phyloP scores from a whole-genome alignment of 176 grass and related monocot genomes.

The Areca catechu region DNA sequence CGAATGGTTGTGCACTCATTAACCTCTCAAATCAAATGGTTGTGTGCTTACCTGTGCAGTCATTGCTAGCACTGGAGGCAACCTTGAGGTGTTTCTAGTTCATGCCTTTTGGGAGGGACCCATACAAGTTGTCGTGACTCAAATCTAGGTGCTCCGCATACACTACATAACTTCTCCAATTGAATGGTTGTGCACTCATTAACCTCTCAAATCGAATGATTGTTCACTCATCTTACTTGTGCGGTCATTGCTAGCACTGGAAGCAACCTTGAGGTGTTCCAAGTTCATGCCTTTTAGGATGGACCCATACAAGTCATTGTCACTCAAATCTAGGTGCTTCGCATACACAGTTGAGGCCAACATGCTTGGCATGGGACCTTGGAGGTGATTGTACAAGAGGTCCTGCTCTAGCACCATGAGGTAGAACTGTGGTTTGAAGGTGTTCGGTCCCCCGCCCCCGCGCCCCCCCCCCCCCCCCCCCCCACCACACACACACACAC shows the following conservation, averaged over 20 bases:
- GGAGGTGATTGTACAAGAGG: conserved; percentile 61
- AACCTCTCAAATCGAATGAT: too few species aligned
- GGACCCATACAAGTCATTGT: conserved; percentile 62
- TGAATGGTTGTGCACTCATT: too few species aligned
- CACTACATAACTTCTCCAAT: not conserved
- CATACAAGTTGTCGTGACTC: conserved; percentile 77
- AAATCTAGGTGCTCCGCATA: conserved; percentile 81
- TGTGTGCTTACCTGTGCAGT: conserved; percentile 3
- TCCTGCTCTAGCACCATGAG: conserved; percentile 58
- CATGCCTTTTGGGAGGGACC: conserved; percentile 42
- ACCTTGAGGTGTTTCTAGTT: conserved; percentile 72
- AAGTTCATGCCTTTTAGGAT: conserved; percentile 56
- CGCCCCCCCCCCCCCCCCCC: too few species aligned
- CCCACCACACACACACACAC: too few species aligned
- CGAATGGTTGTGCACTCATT: too few species aligned
- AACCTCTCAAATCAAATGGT: too few species aligned
- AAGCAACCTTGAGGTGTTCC: conserved; percentile 59
- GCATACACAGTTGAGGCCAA: conserved; percentile 53
- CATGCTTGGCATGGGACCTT: conserved; percentile 43
- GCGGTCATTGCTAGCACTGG: conserved; percentile 46
- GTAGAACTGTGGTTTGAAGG: conserved; percentile 50
- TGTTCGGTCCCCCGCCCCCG: conserved; percentile 50
- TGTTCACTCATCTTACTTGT: too few species aligned
- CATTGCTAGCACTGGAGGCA: conserved; percentile 41
- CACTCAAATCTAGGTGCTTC: conserved; percentile 76